Conservation (phyloP, 2,329 filamentous ascomycete species). For the Alternaria arbusti region DNA sequence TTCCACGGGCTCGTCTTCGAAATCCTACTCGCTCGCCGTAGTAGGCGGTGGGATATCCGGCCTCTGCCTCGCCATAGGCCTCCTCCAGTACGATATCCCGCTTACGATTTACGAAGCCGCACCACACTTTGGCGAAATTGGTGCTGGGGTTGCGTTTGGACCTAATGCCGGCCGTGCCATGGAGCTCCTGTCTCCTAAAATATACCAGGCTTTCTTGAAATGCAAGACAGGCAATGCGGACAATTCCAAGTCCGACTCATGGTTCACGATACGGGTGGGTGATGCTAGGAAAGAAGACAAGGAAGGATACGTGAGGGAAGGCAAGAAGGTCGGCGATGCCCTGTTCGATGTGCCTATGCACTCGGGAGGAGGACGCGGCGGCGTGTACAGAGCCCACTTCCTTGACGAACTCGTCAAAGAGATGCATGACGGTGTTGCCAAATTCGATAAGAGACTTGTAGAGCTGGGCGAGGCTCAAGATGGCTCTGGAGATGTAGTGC, state of each 20-base stretch:
- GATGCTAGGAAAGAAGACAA: conserved; percentile 40
- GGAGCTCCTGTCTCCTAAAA: conserved; percentile 57
- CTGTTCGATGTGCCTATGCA: conserved; percentile 38
- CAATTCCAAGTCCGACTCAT: conserved; percentile 29
- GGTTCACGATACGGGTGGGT: conserved; percentile 43
- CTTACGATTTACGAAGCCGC: conserved; percentile 65
- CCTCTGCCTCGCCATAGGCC: conserved; percentile 60
- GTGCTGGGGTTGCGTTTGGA: conserved; percentile 64
- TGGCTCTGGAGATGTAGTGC: conserved; percentile 42
- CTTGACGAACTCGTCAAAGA: conserved; percentile 59
- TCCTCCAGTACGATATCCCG: conserved; percentile 55
- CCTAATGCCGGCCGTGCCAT: conserved; percentile 64
- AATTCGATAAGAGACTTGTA: conserved; percentile 52
- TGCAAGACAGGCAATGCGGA: conserved; percentile 50
- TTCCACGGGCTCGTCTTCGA: conserved; percentile 25
- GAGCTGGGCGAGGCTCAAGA: conserved; percentile 38
- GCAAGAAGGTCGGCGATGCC: conserved; percentile 39
- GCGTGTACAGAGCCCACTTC: conserved; percentile 58
- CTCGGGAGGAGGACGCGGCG: conserved; percentile 34
- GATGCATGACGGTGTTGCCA: conserved; percentile 52
- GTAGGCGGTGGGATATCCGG: conserved; percentile 67
- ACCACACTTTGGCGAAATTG: conserved; percentile 62
- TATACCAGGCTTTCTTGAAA: conserved; percentile 49
- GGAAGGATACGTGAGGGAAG: conserved; percentile 34
- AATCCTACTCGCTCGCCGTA: conserved; percentile 60